Conservation (phyloP, 2,329 filamentous ascomycete genomes). For the Trichophyton verrucosum region DNA sequence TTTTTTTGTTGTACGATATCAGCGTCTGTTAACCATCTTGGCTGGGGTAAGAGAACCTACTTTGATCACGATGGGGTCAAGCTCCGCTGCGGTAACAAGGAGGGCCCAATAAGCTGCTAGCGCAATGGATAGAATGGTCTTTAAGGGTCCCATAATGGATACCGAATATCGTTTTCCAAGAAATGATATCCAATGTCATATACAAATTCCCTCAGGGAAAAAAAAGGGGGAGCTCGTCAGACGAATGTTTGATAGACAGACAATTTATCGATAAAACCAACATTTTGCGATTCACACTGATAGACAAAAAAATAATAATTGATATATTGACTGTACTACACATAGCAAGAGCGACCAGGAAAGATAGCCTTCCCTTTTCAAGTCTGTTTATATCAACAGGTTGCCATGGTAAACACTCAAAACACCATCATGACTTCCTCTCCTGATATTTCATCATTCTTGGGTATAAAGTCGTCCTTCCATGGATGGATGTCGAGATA, state of each 20-base stretch:
- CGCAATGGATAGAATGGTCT: not conserved
- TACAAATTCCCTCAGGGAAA: not conserved
- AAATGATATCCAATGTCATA: not conserved
- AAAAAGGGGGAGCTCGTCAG: not conserved
- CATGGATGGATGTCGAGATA: not conserved
- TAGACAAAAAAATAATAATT: not conserved
- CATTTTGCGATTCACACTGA: no score
- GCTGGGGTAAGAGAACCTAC: conserved; percentile 26
- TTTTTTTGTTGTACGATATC: conserved; percentile 18
- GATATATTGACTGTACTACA: conserved; percentile 1
- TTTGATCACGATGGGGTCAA: conserved; percentile 52
- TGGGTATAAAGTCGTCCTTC: not conserved
- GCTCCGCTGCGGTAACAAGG: conserved; percentile 36
- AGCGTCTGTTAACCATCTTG: not conserved
- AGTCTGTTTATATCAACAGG: not conserved
- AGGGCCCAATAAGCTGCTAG: not conserved
- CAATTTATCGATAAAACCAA: no score
- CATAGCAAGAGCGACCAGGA: not conserved
- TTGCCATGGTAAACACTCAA: not conserved
- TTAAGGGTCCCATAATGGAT: not conserved
- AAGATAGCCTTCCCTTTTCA: not conserved
- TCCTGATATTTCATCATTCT: not conserved
- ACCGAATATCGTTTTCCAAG: not conserved
- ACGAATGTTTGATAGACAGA: not conserved
- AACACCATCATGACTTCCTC: not conserved